phyloP scores from a whole-genome alignment of 176 grass and related monocot species.

The maize (Zea mays) region Zm-B73-REFERENCE-NAM-5.0 NC_050105.1:23659001-23659500 shows the following conservation, averaged over 20 bases:
- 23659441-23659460: slow-evolving; percentile 29
- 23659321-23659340: slow-evolving; percentile 74
- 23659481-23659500: slow-evolving; percentile 69
- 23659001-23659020: not conserved
- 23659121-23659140: slow-evolving; percentile 31
- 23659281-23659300: slow-evolving; percentile 95
- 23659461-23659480: slow-evolving; percentile 50
- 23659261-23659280: slow-evolving; percentile 90
- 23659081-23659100: slow-evolving; percentile 58
- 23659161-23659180: not conserved
- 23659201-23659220: slow-evolving; percentile 64
- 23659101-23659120: slow-evolving; percentile 59
- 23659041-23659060: slow-evolving; percentile 80
- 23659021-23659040: slow-evolving; percentile 41
- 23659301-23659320: slow-evolving; percentile 78
- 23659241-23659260: slow-evolving; percentile 92
- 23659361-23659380: slow-evolving; percentile 94
- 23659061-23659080: slow-evolving; percentile 47
- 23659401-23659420: slow-evolving; percentile 96
- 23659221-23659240: slow-evolving; percentile 92
- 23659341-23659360: slow-evolving; percentile 85
- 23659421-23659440: slow-evolving; percentile 75
- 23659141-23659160: slow-evolving; percentile 44
- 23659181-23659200: slow-evolving; percentile 48
- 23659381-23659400: slow-evolving; percentile 84